Evolutionary conservation across 83 land plant species (phyloP).

Genomic region (Picea abies): DNA sequence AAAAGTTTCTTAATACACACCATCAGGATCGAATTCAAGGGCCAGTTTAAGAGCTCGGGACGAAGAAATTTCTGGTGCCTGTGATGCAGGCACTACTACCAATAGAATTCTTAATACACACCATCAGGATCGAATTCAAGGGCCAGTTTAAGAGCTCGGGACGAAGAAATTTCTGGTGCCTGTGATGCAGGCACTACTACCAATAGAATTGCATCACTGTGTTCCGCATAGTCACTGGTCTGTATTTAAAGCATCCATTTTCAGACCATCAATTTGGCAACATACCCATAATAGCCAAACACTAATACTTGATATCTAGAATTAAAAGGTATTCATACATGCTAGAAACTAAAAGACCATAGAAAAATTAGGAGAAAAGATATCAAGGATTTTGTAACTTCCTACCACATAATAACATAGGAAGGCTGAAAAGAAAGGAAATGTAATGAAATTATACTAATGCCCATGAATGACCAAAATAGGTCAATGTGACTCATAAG

Average conservation of each 20-base stretch:
- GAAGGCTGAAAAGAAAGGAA: no score
- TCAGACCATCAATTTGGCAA: neutral
- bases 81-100: constrained; percentile 89
- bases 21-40: constrained; percentile 88
- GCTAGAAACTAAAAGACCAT: no score
- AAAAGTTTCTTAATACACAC: constrained; percentile 33
- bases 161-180: no score
- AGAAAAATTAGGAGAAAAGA: neutral
- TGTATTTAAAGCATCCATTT: constrained; percentile 20
- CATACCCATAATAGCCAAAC: neutral
- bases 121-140: no score
- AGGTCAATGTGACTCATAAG: no score
- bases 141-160: no score
- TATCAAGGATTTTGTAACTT: neutral
- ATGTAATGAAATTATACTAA: no score
- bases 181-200: no score
- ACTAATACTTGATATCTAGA: neutral
- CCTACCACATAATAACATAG: no score
- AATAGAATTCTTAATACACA: no score
- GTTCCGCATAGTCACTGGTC: constrained; percentile 73
- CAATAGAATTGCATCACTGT: constrained; percentile 92
- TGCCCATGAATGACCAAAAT: no score
- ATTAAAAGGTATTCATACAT: neutral
- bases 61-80: constrained; percentile 84
- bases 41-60: constrained; percentile 77